Conservation (phyloP, 2,329 filamentous ascomycete species). For the Sporothrix sp. region DNA sequence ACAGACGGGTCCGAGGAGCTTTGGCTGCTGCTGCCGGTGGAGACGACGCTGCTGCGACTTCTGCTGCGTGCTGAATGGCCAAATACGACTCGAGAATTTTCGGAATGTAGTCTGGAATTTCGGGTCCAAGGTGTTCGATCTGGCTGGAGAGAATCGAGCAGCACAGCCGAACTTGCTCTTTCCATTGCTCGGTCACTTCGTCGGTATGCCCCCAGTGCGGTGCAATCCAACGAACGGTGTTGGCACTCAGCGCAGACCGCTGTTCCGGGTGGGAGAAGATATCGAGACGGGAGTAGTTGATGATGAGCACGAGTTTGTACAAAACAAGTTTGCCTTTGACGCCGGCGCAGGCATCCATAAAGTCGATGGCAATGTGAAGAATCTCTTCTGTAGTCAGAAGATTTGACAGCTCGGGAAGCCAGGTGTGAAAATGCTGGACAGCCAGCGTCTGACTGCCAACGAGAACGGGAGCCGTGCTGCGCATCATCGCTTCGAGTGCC, state of each 20-base stretch:
- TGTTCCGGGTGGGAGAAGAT: constrained; percentile 75
- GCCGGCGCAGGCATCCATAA: constrained; percentile 79
- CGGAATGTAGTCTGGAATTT: constrained; percentile 80
- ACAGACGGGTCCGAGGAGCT: constrained; percentile 56
- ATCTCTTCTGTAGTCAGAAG: constrained; percentile 76
- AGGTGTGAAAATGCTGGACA: constrained; percentile 93
- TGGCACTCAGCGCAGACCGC: constrained; percentile 61
- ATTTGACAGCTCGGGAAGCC: constrained; percentile 81
- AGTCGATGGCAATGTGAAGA: constrained; percentile 80
- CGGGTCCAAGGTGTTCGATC: constrained; percentile 63
- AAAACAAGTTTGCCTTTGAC: constrained; percentile 87
- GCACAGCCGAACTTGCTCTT: constrained; percentile 84
- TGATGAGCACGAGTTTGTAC: constrained; percentile 85
- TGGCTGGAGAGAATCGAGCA: constrained; percentile 88
- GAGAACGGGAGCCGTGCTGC: constrained; percentile 70
- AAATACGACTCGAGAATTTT: constrained; percentile 87
- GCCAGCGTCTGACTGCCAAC: constrained; percentile 92
- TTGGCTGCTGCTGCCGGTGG: neutral
- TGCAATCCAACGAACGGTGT: constrained; percentile 81
- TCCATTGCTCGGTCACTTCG: constrained; percentile 73
- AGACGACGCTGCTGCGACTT: constrained; percentile 12
- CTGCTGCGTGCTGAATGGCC: constrained; percentile 52
- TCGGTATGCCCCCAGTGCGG: constrained; percentile 81
- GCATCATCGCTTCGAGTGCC: constrained; percentile 81
- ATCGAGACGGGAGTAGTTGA: constrained; percentile 77